Base-by-base conservation (phyloP, 805 yeast genomes). In the Geotrichum ghanense region DNA sequence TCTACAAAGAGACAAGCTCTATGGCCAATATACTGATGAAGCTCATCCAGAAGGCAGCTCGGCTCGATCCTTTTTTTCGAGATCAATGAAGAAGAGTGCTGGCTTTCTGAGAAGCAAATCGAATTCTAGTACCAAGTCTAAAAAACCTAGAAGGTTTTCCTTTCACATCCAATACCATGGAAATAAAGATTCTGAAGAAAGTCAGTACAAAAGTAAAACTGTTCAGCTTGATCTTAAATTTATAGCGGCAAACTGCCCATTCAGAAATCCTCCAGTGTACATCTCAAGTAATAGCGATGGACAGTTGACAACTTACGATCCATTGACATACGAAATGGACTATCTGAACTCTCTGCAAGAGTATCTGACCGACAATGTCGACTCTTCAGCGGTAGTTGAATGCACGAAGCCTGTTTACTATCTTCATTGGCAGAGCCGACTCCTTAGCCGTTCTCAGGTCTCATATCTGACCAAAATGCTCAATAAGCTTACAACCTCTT, bases 121-220 rank as follows among this genome's bases (percentile, higher is more conserved):
- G 19, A 31, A n/a, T 12, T 19, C 37, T 6, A 31, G 16, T n/a
- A 19, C 19, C 19, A 31, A 31, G 17, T 10, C 10, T 31, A 9
- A 19, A 10, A 31, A 31, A 12, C 37, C 37, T 12, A 16, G 37
- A 31, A 31, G 37, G 16, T 31, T 31, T 12, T 31, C 37, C 4
- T 31, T 31, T 31, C 37, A 31, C 16, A 31, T 31, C 37, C 37
- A 31, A n/a, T 31, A 31, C 37, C 12, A 31, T 31, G 37, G 37
- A 7, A 31, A 31, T 19, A 5, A 19, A 12, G 37, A 31, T 12
- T 7, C 37, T 6, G 37, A 31, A 6, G 37, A 31, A 31, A 31
- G 16, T 12, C 37, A 31, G 16, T 31, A 31, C 14, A 31, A 31
- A 12, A 31, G 37, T 19, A 31, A 31, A 31, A 31, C 37, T 12